Conservation (phyloP, 306 rosid genomes). For the Pterocarpus macrocarpus region DNA sequence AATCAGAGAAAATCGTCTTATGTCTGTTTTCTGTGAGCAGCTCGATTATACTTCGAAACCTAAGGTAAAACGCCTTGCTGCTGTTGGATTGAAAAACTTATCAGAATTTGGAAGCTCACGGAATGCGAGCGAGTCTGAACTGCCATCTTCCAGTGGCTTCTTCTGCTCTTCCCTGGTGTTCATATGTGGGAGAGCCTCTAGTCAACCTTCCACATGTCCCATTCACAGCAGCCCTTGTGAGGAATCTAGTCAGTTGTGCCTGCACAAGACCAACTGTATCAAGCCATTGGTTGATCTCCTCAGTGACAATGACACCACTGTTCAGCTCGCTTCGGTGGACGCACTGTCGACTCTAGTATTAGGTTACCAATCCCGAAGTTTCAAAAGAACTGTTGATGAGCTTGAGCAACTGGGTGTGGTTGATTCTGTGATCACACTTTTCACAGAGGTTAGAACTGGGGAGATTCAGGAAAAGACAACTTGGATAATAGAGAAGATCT, state of each 20-base stretch:
- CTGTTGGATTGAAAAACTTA: slow-evolving; percentile 61
- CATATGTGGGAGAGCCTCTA: slow-evolving; percentile 55
- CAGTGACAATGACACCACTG: slow-evolving; percentile 52
- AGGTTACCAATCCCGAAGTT: slow-evolving; percentile 43
- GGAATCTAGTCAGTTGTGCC: slow-evolving; percentile 55
- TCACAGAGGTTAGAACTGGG: slow-evolving; percentile 50
- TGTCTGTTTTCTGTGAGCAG: slow-evolving; percentile 60
- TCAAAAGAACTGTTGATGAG: slow-evolving; percentile 57
- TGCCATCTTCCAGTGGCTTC: slow-evolving; percentile 41
- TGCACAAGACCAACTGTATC: slow-evolving; percentile 56
- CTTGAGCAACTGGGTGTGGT: slow-evolving; percentile 55
- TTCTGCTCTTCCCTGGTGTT: slow-evolving; percentile 42
- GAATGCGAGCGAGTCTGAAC: slow-evolving; percentile 47
- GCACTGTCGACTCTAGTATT: slow-evolving; percentile 57
- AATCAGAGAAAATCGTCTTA: slow-evolving; percentile 58
- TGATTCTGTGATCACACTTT: slow-evolving; percentile 55
- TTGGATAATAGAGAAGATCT: slow-evolving; percentile 64
- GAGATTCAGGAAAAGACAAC: slow-evolving; percentile 65
- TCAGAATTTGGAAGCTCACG: slow-evolving; percentile 60
- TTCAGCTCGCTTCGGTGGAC: slow-evolving; percentile 61
- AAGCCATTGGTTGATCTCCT: slow-evolving; percentile 63
- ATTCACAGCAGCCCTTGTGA: slow-evolving; percentile 56
- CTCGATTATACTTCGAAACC: slow-evolving; percentile 59
- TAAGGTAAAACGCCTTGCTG: slow-evolving; percentile 60
- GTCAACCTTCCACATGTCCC: slow-evolving; percentile 47